Evolutionary conservation across 805 yeast species (phyloP).

Genomic region (Kregervanrija fluxuum): DNA sequence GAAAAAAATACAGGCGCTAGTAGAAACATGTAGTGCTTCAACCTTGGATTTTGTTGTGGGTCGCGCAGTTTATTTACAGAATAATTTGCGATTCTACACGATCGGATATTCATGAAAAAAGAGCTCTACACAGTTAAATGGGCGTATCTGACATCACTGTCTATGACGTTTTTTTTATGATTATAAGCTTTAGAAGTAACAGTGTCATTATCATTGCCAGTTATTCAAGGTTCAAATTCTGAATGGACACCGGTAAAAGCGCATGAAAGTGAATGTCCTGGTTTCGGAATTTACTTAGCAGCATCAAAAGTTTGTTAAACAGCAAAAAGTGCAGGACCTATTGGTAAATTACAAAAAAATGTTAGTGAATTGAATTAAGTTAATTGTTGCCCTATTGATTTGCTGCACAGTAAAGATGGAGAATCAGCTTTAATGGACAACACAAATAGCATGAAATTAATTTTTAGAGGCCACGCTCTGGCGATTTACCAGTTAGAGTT

Average conservation of each 20-base stretch:
- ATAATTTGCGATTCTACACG: no score
- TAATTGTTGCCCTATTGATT: slow-evolving; percentile 96
- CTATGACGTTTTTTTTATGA: no score
- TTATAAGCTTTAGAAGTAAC: no score
- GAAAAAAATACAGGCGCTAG: no score
- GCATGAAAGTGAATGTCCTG: slow-evolving; percentile 72
- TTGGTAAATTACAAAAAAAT: slow-evolving; percentile 43
- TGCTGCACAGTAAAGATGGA: slow-evolving; percentile 89
- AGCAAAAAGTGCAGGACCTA: slow-evolving; percentile 81
- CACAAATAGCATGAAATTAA: slow-evolving; percentile 71
- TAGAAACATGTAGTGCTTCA: no score
- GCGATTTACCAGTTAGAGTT: slow-evolving; percentile 87
- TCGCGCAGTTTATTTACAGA: no score
- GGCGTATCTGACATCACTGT: no score
- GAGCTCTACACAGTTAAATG: no score
- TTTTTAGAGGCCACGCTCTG: slow-evolving; percentile 72
- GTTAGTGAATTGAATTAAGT: slow-evolving; percentile 85
- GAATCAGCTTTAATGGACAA: slow-evolving; percentile 91
- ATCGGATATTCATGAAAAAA: no score
- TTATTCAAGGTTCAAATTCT: slow-evolving; percentile 82
- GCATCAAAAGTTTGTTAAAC: slow-evolving; percentile 91
- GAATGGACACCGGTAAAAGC: slow-evolving; percentile 98
- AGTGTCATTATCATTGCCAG: slow-evolving; percentile 64
- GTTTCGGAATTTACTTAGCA: slow-evolving; percentile 92
- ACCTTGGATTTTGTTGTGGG: no score